Evolutionary conservation across 2,329 filamentous ascomycete genomes (phyloP), one percentile per base, ranked within the genome.

Genomic region (Gyromitra esculenta): DNA sequence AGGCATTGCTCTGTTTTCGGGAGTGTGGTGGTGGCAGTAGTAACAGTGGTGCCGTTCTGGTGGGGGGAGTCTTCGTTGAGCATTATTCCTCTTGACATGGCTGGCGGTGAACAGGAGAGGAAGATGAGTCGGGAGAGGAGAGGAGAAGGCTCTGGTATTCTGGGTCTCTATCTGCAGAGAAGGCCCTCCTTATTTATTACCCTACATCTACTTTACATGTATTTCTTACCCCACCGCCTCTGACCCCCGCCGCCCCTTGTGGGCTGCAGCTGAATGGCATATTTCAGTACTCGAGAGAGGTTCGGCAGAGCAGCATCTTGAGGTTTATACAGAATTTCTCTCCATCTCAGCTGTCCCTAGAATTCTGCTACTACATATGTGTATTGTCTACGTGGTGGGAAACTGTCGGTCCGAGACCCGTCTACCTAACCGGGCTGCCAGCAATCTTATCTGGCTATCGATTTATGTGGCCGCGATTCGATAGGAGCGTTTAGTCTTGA

Each of bases 11-110:
- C 25, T n/a, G 37, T 45, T 41, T 70, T 74, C 48, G 65, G 35
- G 48, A 37, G 39, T 39, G 64, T 69, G 8, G 64, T 35, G 25
- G 52, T 37, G 31, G 62, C 50, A 11, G 70, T 50, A 6, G 45
- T 18, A 5, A 45, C 18, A 39, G 65, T 59, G 64, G 50, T 13
- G 43, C 64, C 56, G 59, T 75, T 60, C 59, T 69, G 72, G 43
- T 70, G 57, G 71, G 66, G 15, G 35, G 43, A 41, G 59, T 54
- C 50, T 48, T 70, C 54, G 59, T 52, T 62, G 50, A 65, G 72
- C 72, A 75, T 75, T 57, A 65, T 64, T 59, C 70, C 60, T 73
- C 62, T 74, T 56, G 64, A 69, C 68, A 71, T 71, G 3, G 48
- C 25, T 35, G n/a, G 37, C 8, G 37, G 43, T 35, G 31, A 13